Base-by-base conservation (phyloP, 2,329 filamentous ascomycete species). In the Pochonia chlamydosporia region DNA sequence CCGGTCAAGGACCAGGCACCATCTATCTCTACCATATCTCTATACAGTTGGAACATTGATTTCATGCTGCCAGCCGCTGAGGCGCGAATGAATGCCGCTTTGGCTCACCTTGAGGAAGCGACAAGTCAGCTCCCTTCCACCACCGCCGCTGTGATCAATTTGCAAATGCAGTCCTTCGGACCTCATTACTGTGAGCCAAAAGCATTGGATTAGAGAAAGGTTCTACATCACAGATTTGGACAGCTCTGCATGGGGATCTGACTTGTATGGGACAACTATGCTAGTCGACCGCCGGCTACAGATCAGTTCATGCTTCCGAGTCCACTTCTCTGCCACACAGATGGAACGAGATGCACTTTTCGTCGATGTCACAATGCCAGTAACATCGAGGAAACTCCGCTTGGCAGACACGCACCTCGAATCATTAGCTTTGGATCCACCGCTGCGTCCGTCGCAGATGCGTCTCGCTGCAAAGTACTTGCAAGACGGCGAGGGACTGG, bases 391-490 rank as follows among this genome's bases (percentile, higher is more conserved):
- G 42, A 60, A 59, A 0, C 52, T 81, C 5, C 68, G 77, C 4
- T 55, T 81, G 4, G 78, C 76, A 59, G 79, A 79, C 55, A 73
- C 72, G 0, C 79, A 82, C 55, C 72, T 82, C 3, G 79, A 82
- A 56, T 79, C 74, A 3, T 61, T 82, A 14, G 64, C 68, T 0
- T 61, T 70, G 1, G 58, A 71, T 4, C 75, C 74, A 0, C 75
- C 76, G 1, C 59, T 68, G 16, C 69, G 78, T 0, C 74, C 74
- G 0, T 54, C 61, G 0, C 78, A 82, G 54, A 59, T 82, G 45
- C 55, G 63, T 20, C 53, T 69, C 8, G 69, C 73, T 3, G 68
- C 72, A 0, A 50, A 56, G 40, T 68, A 71, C 48, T 66, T 81
- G 56, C 67, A 67, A 3, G 57, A 61, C 3, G 31, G 60, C 0